These are phyloP conservation scores for Aspergillus bridgeri DNA, from an alignment of 495 filamentous ascomycete genomes.

Conservation along the genomic window DNA sequence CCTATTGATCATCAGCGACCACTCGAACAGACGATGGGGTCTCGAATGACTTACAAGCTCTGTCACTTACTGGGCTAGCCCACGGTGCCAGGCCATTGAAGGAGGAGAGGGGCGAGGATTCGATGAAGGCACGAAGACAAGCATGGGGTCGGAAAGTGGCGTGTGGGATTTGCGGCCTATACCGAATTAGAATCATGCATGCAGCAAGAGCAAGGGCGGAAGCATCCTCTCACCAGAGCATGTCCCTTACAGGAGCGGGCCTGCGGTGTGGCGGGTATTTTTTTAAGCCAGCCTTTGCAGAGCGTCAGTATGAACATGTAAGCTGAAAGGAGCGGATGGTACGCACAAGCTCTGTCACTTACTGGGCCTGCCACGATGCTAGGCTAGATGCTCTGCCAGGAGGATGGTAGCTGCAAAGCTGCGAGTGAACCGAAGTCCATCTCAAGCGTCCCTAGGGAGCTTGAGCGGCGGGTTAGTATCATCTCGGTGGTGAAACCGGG, in stretches of 20 bases:
- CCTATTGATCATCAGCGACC: background rate
- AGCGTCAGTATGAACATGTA: background rate
- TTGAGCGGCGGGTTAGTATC: background rate
- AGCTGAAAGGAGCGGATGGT: background rate
- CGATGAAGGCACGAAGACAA: background rate
- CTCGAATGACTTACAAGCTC: slow-evolving; percentile 7
- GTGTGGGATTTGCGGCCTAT: background rate
- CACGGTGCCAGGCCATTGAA: slow-evolving; percentile 7
- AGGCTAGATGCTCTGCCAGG: background rate
- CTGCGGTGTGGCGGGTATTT: background rate
- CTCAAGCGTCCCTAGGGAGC: background rate
- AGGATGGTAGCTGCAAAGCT: background rate
- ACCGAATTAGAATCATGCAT: background rate
- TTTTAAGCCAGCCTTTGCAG: background rate
- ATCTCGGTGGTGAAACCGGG: background rate
- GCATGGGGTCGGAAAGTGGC: too few species aligned
- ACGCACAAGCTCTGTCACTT: slow-evolving; percentile 2
- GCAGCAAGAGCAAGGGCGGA: background rate
- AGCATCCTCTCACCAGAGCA: background rate
- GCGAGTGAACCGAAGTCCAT: background rate
- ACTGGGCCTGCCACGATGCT: background rate
- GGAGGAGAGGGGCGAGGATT: background rate
- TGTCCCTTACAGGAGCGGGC: background rate
- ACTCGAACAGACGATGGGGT: background rate
- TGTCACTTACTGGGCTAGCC: slow-evolving; percentile 12